phyloP scores from a whole-genome alignment of 495 filamentous ascomycete genomes.

The Aspergillus sclerotiicarbonarius region DNA sequence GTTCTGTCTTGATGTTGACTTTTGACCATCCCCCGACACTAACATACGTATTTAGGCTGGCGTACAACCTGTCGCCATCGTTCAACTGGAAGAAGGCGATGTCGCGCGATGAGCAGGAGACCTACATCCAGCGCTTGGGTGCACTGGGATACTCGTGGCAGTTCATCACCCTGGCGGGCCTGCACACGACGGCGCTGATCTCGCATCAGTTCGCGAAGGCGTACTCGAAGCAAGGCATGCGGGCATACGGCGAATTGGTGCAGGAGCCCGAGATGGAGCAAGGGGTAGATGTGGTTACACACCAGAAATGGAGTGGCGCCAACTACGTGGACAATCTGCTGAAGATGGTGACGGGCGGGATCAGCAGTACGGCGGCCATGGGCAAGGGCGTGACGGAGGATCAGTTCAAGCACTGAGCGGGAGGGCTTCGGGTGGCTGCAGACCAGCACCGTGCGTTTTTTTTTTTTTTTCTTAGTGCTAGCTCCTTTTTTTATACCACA shows the following conservation, averaged over 20 bases:
- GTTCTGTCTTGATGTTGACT: slow-evolving; percentile 22
- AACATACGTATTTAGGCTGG: slow-evolving; percentile 55
- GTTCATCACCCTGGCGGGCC: slow-evolving; percentile 98
- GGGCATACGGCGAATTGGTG: slow-evolving; percentile 92
- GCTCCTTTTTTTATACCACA: too few relatives aligned
- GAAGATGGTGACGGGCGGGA: slow-evolving; percentile 95
- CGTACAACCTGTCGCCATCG: slow-evolving; percentile 96
- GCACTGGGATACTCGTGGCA: slow-evolving; percentile 96
- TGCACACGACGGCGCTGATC: slow-evolving; percentile 93
- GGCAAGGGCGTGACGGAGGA: slow-evolving; percentile 97
- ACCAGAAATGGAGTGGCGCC: slow-evolving; percentile 98
- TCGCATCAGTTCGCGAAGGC: slow-evolving; percentile 83
- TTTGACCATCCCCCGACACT: slow-evolving; percentile 2
- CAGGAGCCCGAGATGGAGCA: slow-evolving; percentile 96
- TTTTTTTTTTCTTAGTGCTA: too few relatives aligned
- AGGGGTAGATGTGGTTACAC: slow-evolving; percentile 90
- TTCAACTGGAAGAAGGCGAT: slow-evolving; percentile 99
- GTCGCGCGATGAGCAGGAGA: slow-evolving; percentile 89
- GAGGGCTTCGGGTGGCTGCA: too few relatives aligned
- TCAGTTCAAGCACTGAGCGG: slow-evolving; percentile 65
- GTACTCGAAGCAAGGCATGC: slow-evolving; percentile 81
- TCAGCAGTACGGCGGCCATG: slow-evolving; percentile 91
- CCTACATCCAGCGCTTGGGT: slow-evolving; percentile 89
- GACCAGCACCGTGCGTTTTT: too few relatives aligned
- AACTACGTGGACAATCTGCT: slow-evolving; percentile 90